Conservation (phyloP, 352 stramenopile genomes). For the Phytophthora podocarpi region DNA sequence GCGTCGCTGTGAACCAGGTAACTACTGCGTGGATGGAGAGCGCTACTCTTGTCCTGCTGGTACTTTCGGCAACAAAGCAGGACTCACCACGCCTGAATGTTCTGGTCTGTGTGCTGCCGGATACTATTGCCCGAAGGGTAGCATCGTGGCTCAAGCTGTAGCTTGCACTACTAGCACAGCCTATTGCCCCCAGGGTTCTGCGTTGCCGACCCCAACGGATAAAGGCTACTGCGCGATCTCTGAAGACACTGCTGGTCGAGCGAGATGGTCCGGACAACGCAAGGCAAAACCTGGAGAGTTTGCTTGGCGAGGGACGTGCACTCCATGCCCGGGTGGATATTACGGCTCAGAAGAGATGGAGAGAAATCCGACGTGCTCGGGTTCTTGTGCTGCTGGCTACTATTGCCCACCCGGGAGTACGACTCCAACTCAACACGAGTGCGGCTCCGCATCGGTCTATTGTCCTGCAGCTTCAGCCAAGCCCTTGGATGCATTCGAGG, state of each 20-base stretch:
- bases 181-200: constrained; percentile 52
- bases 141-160: constrained; percentile 41
- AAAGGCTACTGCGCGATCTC: constrained; percentile 44
- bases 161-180: constrained; percentile 35
- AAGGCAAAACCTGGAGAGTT: constrained; percentile 56
- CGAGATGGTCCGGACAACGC: constrained; percentile 36
- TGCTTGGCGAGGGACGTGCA: constrained; percentile 59
- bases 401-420: constrained; percentile 67
- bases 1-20: constrained; percentile 57
- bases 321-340: constrained; percentile 63
- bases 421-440: constrained; percentile 47
- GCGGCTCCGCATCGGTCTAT: constrained; percentile 50
- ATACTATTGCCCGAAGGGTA: constrained; percentile 70
- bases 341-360: constrained; percentile 56
- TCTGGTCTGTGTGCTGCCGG: constrained; percentile 61
- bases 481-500: constrained; percentile 29
- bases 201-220: constrained; percentile 13
- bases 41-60: constrained; percentile 55
- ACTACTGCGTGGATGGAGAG: constrained; percentile 55
- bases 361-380: constrained; percentile 54
- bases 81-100: constrained; percentile 48
- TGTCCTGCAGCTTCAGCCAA: constrained; percentile 45
- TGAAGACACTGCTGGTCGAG: not conserved
- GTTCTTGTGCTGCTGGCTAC: constrained; percentile 65
- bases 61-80: constrained; percentile 52